phyloP scores from a whole-genome alignment of 768 basidiomycete species.

The Boletus barrowsii region DNA sequence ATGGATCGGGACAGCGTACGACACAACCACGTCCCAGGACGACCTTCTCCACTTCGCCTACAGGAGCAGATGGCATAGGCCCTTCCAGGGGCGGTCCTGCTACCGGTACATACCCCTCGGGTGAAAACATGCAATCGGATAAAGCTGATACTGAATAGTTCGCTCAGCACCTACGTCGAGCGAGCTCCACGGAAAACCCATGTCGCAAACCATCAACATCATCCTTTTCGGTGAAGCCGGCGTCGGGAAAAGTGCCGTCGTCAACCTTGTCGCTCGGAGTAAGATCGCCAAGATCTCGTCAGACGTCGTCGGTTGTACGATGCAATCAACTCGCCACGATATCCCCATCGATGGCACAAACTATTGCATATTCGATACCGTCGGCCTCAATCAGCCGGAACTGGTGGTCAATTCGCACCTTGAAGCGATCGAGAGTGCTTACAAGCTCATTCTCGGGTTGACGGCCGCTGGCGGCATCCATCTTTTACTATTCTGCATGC shows the following conservation, averaged over 20 bases:
- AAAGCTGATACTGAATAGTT: background rate
- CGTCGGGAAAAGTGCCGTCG: conserved; percentile 2
- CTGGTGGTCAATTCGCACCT: background rate
- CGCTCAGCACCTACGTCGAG: background rate
- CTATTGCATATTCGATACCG: background rate
- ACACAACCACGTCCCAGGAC: background rate
- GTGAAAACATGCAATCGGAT: background rate
- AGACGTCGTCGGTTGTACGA: background rate
- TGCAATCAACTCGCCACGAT: background rate
- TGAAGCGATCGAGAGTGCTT: background rate
- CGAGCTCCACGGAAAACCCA: background rate
- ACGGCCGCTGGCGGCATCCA: background rate
- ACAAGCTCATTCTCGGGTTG: background rate
- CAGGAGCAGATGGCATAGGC: background rate
- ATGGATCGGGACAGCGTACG: background rate
- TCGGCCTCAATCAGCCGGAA: background rate
- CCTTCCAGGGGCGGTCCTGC: background rate
- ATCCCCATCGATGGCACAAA: background rate
- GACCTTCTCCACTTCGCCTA: background rate
- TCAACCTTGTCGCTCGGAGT: background rate
- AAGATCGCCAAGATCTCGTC: background rate
- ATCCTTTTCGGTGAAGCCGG: background rate
- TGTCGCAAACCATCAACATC: background rate
- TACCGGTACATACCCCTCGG: background rate
- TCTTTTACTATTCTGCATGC: background rate